Evolutionary conservation across 805 yeast species (phyloP), one percentile per base, ranked within the genome.

Genomic region (Sugiyamaella chiloensis): DNA sequence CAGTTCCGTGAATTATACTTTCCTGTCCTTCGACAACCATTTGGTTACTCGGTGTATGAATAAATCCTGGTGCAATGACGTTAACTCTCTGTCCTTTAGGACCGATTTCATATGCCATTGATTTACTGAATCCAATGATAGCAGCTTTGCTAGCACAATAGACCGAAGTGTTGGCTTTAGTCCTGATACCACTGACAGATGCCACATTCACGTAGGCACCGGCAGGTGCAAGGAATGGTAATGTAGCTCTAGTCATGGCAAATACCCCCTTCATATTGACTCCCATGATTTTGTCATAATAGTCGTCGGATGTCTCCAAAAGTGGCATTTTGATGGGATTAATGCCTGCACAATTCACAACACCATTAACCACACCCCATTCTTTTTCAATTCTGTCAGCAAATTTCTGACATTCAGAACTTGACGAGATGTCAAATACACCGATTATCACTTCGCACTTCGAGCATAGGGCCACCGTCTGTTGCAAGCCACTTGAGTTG

Each of bases 41-140:
- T 67, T 83, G 73, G 3, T 97, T 97, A 66, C 90, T 97, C 5
- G 97, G 90, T 20, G 80, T 85, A 5, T 67, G 86, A 58, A 90
- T 90, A 7, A 87, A 82, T 12, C 98, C 97, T 0, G 98, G 98
- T 1, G 96, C 96, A 57, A 90, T 78, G 60, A 86, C 81, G 64
- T 91, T 90, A 40, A 81, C 76, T 48, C 93, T 76, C 36, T 91
- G 76, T 4, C 97, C 97, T 47, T 87, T 63, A 1, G 96, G 96
- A 1, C 97, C 97, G 46, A 87, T 72, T 67, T 90, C 98, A 4
- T 88, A 91, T 1, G 96, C 95, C 51, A 90, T 67, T 1, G 89
- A 83, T 34, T 34, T 34, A 19, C 37, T 34, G 20, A 34, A 34
- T 11, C 37, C 37, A 16, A 34, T 34, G 19, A 34, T 19, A 16